Conservation (phyloP, 306 rosid species). For the Urtica urens region DNA sequence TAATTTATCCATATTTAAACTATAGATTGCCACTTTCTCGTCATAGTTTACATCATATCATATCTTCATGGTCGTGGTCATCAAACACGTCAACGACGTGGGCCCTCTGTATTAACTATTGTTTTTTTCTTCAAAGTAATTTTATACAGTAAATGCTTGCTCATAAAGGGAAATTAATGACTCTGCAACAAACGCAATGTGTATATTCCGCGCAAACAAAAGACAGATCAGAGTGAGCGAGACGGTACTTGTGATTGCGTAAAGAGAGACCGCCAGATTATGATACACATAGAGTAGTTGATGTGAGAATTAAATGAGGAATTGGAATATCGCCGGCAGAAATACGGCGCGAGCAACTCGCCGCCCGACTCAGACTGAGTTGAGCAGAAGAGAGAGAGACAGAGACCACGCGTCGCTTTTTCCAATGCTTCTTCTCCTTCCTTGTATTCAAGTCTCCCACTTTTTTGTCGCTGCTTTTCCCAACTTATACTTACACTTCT, state of each 20-base stretch:
- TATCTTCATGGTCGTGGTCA: no score
- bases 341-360: slow-evolving; percentile 22
- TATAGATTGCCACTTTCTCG: no score
- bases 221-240: neutral
- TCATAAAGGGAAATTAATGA: neutral
- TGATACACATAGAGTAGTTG: neutral
- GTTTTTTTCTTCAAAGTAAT: no score
- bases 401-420: slow-evolving; percentile 28
- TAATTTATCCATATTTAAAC: no score
- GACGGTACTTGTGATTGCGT: neutral
- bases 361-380: slow-evolving; percentile 29
- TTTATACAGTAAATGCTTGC: no score
- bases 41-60: no score
- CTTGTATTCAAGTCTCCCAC: no score
- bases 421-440: slow-evolving; percentile 21
- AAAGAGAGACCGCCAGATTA: slow-evolving; percentile 1
- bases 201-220: no score
- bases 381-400: no score
- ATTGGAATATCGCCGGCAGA: slow-evolving; percentile 22
- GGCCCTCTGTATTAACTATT: no score
- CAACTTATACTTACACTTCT: slow-evolving; percentile 9
- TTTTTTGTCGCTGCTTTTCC: slow-evolving; percentile 39
- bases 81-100: no score
- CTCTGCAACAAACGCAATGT: slow-evolving; percentile 1
- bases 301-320: neutral